Evolutionary conservation across 2,329 filamentous ascomycete species (phyloP).

Genomic region (Exserohilum rostratum): DNA sequence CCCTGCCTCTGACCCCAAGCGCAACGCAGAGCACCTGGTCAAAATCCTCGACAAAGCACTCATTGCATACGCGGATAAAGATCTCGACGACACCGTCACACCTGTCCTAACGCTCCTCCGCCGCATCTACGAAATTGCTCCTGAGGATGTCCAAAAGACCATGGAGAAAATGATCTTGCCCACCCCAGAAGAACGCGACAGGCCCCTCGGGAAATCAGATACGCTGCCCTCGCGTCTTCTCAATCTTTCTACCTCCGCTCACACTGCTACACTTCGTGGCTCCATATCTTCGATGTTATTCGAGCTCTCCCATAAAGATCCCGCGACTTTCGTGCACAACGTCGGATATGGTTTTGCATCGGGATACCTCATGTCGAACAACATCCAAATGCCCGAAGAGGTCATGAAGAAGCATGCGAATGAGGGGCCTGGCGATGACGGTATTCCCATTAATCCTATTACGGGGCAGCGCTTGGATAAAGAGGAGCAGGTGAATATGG

Average conservation of each 20-base stretch:
- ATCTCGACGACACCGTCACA: slow-evolving; percentile 74
- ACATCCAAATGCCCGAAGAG: slow-evolving; percentile 75
- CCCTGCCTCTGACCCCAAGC: slow-evolving; percentile 65
- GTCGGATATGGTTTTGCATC: slow-evolving; percentile 95
- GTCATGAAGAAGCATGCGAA: slow-evolving; percentile 62
- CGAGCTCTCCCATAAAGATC: slow-evolving; percentile 81
- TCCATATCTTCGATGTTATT: slow-evolving; percentile 82
- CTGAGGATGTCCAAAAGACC: slow-evolving; percentile 63
- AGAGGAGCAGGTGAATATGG: slow-evolving; percentile 64
- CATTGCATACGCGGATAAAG: slow-evolving; percentile 65
- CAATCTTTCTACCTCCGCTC: slow-evolving; percentile 74
- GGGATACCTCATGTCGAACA: slow-evolving; percentile 84
- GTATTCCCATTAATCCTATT: slow-evolving; percentile 72
- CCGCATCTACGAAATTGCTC: slow-evolving; percentile 72
- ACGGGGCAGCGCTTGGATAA: slow-evolving; percentile 81
- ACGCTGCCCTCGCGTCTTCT: slow-evolving; percentile 79
- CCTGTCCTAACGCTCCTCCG: slow-evolving; percentile 78
- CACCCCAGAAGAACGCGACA: slow-evolving; percentile 73
- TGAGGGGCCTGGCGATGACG: slow-evolving; percentile 29
- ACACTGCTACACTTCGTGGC: slow-evolving; percentile 73
- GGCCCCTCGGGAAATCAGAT: slow-evolving; percentile 76
- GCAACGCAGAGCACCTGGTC: slow-evolving; percentile 69
- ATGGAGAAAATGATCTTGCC: slow-evolving; percentile 76
- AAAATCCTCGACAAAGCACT: slow-evolving; percentile 72
- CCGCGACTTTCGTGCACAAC: slow-evolving; percentile 81